Evolutionary conservation across 768 basidiomycete genomes (phyloP).

Genomic region (Crassisporium funariophilum): DNA sequence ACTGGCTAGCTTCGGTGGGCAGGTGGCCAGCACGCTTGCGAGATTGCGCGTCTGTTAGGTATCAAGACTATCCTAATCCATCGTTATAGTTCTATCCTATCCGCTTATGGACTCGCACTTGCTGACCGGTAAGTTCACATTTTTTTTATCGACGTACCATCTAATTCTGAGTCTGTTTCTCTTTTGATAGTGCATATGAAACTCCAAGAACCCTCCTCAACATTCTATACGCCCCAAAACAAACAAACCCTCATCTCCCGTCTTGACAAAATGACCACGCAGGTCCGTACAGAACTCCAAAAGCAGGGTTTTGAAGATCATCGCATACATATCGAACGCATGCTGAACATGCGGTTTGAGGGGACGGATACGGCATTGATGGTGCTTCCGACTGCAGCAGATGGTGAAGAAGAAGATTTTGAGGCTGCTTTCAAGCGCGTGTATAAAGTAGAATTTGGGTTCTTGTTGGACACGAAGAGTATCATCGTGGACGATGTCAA

Average conservation of each 20-base stretch:
- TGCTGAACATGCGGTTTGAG: constrained; percentile 92
- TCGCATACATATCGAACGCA: constrained; percentile 74
- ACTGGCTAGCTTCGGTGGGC: constrained; percentile 89
- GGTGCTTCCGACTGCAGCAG: constrained; percentile 57
- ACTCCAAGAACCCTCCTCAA: constrained; percentile 86
- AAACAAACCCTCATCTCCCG: constrained; percentile 57
- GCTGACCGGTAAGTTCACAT: constrained; percentile 60
- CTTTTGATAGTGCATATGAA: constrained; percentile 71
- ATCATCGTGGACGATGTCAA: constrained; percentile 93
- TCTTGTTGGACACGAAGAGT: constrained; percentile 80
- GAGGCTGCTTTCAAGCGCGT: constrained; percentile 75
- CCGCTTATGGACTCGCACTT: constrained; percentile 91
- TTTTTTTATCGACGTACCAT: not conserved
- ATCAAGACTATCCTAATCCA: constrained; percentile 89
- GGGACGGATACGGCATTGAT: constrained; percentile 93
- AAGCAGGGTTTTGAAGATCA: constrained; percentile 80
- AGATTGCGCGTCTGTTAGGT: constrained; percentile 83
- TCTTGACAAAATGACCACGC: constrained; percentile 65
- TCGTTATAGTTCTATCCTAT: constrained; percentile 89
- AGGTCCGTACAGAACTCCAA: constrained; percentile 67
- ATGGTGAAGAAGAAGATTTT: constrained; percentile 71
- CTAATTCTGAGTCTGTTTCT: no score
- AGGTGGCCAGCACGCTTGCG: constrained; percentile 92
- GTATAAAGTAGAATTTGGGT: constrained; percentile 90
- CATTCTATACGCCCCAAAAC: constrained; percentile 68